phyloP scores from a whole-genome alignment of 1,284 basidiomycete species.

The Ceratobasidium papillatum region DNA sequence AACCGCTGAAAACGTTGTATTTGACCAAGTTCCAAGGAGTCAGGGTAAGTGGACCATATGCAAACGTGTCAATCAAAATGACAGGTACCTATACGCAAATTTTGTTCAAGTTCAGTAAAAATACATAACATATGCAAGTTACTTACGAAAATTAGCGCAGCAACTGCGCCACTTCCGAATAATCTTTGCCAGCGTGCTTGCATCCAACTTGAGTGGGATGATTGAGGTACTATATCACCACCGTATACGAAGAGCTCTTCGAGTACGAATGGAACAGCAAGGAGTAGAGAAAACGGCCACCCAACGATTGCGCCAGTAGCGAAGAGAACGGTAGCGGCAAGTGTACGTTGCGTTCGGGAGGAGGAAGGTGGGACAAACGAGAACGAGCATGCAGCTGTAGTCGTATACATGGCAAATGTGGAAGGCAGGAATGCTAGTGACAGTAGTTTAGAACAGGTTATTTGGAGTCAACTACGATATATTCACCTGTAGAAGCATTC shows the following conservation, averaged over 20 bases:
- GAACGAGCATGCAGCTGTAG: slow-evolving; percentile 81
- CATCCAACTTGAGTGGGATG: slow-evolving; percentile 64
- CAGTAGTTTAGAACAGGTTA: slow-evolving; percentile 16
- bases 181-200: slow-evolving; percentile 69
- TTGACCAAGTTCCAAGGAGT: slow-evolving; percentile 93
- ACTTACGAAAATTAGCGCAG: slow-evolving; percentile 75
- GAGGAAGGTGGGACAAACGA: slow-evolving; percentile 75
- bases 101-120: slow-evolving; percentile 26
- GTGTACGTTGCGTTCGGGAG: slow-evolving; percentile 63
- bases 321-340: slow-evolving; percentile 74
- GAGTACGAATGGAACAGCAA: slow-evolving; percentile 88
- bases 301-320: slow-evolving; percentile 89
- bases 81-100: slow-evolving; percentile 73
- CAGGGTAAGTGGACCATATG: slow-evolving; percentile 81
- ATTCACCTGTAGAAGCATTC: slow-evolving; percentile 82
- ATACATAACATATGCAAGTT: slow-evolving; percentile 16
- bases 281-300: slow-evolving; percentile 92
- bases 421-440: slow-evolving; percentile 88
- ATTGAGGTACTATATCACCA: slow-evolving; percentile 70
- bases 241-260: slow-evolving; percentile 89
- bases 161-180: slow-evolving; percentile 63
- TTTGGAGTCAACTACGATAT: slow-evolving; percentile 36
- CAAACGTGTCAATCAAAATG: slow-evolving; percentile 81
- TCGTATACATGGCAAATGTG: slow-evolving; percentile 93
- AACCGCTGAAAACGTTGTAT: slow-evolving; percentile 90